Percentiles rank a stretch among this genome's conserved stretches.
These are phyloP conservation scores for Dichotomopilus funicola DNA, from an alignment of 2,329 filamentous ascomycete species.

Conservation along the genomic window DNA sequence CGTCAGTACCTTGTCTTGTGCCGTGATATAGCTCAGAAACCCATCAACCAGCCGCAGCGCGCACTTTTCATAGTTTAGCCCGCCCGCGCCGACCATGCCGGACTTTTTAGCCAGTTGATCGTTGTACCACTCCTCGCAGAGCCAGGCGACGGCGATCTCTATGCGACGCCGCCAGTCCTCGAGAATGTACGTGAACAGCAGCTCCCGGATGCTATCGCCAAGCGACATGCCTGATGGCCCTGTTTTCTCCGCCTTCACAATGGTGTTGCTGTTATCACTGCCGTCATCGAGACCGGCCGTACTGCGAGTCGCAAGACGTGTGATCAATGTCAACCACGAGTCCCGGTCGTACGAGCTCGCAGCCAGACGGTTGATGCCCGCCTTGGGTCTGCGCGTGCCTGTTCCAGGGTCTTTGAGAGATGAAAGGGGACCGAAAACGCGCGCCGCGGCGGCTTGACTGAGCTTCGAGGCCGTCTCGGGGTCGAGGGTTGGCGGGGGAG, in stretches of 20 bases:
- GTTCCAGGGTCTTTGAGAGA: constrained; percentile 61
- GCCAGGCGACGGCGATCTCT: constrained; percentile 85
- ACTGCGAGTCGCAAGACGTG: constrained; percentile 75
- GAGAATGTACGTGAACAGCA: constrained; percentile 77
- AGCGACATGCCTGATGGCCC: constrained; percentile 40
- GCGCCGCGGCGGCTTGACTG: constrained; percentile 65
- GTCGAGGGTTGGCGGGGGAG: constrained; percentile 67
- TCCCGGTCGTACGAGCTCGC: constrained; percentile 79
- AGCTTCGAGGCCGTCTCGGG: constrained; percentile 65
- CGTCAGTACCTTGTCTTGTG: constrained; percentile 82
- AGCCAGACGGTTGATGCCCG: constrained; percentile 77
- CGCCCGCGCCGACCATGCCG: constrained; percentile 32
- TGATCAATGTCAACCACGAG: constrained; percentile 84
- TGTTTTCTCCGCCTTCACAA: constrained; percentile 36
- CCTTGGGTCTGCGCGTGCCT: constrained; percentile 52
- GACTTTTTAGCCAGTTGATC: constrained; percentile 51
- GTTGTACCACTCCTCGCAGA: constrained; percentile 98
- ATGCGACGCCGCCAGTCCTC: constrained; percentile 89
- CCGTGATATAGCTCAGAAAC: constrained; percentile 84
- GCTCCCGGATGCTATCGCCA: constrained; percentile 67
- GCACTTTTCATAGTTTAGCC: constrained; percentile 71
- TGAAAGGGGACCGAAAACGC: constrained; percentile 73
- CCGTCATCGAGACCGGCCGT: constrained; percentile 61
- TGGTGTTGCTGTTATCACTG: constrained; percentile 47
- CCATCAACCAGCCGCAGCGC: constrained; percentile 77